These are phyloP conservation scores for Carex littledalei DNA, from an alignment of 176 grass and related monocot species.

Conservation along the genomic window DNA sequence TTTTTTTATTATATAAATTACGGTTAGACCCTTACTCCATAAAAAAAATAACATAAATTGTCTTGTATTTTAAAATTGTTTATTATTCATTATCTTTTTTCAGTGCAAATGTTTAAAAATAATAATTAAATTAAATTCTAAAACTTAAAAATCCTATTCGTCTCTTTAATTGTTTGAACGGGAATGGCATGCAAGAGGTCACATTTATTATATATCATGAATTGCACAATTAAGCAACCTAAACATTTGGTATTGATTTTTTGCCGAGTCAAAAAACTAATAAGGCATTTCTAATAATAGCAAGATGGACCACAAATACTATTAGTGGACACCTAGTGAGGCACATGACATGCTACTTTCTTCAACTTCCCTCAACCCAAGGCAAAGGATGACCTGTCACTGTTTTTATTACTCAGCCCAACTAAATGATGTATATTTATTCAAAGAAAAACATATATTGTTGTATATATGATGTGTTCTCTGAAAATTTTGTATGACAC, in stretches of 20 bases:
- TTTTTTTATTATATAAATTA: too few species aligned
- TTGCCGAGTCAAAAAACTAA: constrained; percentile 16
- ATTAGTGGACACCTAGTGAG: background rate
- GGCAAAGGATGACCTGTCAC: background rate
- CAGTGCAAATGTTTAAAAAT: background rate
- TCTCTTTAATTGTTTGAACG: background rate
- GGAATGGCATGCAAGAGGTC: background rate
- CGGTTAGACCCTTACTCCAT: too few species aligned
- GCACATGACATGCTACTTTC: constrained; percentile 18
- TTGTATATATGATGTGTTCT: too few species aligned
- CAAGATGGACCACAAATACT: constrained; percentile 8
- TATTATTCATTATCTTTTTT: background rate
- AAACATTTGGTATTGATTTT: constrained; percentile 7
- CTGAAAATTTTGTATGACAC: background rate
- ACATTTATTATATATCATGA: constrained; percentile 15
- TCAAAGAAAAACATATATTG: background rate
- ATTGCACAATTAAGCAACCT: background rate
- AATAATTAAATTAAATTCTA: background rate
- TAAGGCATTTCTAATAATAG: constrained; percentile 14
- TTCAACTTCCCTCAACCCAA: background rate
- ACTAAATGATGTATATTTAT: background rate
- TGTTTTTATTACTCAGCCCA: background rate
- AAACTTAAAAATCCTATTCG: background rate
- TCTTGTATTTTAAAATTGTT: background rate
- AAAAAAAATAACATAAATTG: too few species aligned